These are phyloP conservation scores for Theobroma grandiflorum DNA, from an alignment of 441 rosid genomes.

Conservation along the genomic window DNA sequence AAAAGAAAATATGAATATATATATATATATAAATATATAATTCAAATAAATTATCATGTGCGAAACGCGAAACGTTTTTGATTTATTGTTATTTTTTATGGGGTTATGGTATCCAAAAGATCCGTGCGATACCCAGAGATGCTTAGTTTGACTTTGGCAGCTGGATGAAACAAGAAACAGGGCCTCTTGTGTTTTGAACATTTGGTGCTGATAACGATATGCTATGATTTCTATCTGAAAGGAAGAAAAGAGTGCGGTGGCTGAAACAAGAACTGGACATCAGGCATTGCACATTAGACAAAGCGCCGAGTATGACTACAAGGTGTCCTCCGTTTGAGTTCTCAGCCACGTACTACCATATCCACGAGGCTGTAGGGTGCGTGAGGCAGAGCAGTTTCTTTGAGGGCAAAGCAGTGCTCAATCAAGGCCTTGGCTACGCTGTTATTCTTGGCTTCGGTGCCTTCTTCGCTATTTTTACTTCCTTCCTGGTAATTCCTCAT, in stretches of 20 bases:
- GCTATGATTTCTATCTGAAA: neutral
- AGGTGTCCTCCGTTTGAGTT: slow-evolving; percentile 81
- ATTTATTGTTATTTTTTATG: too few species aligned
- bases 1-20: too few species aligned
- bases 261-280: neutral
- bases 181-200: neutral
- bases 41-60: too few species aligned
- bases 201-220: neutral
- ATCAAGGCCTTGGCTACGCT: slow-evolving; percentile 87
- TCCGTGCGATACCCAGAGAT: too few species aligned
- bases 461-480: slow-evolving; percentile 89
- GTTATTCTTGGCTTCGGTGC: slow-evolving; percentile 91
- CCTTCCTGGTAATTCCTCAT: slow-evolving; percentile 64
- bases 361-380: slow-evolving; percentile 50
- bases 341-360: slow-evolving; percentile 68
- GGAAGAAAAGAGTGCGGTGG: neutral
- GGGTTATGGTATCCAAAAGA: too few species aligned
- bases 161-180: neutral
- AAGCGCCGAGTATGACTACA: slow-evolving; percentile 38
- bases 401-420: slow-evolving; percentile 65
- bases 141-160: neutral
- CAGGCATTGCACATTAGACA: neutral
- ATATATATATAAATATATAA: too few species aligned
- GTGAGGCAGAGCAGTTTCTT: slow-evolving; percentile 77
- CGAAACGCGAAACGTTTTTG: too few species aligned